These are phyloP conservation scores for Tuber melanosporum DNA, from an alignment of 495 filamentous ascomycete species.

Conservation along the genomic window DNA sequence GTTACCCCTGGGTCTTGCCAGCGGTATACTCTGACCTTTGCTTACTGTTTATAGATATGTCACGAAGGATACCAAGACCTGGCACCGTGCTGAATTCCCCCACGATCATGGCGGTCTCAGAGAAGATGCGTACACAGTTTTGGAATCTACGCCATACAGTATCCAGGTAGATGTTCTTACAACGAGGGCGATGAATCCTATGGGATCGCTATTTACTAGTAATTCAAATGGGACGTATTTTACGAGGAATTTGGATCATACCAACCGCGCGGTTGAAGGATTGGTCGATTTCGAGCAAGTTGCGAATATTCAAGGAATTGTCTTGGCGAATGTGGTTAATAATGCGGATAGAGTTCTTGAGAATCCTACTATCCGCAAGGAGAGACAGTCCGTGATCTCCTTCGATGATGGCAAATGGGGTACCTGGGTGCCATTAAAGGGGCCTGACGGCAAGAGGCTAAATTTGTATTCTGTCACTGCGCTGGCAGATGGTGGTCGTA, in stretches of 20 bases:
- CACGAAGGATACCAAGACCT: slow-evolving; percentile 69
- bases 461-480: slow-evolving; percentile 90
- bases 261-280: slow-evolving; percentile 66
- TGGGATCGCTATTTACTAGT: slow-evolving; percentile 84
- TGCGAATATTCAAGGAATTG: slow-evolving; percentile 78
- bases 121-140: slow-evolving; percentile 82
- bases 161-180: slow-evolving; percentile 92
- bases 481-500: slow-evolving; percentile 66
- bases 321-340: slow-evolving; percentile 79
- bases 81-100: slow-evolving; percentile 88
- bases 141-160: slow-evolving; percentile 94
- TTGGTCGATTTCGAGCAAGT: slow-evolving; percentile 92
- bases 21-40: slow-evolving; percentile 12
- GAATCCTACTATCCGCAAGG: slow-evolving; percentile 49
- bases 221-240: slow-evolving; percentile 97
- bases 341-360: slow-evolving; percentile 72
- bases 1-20: slow-evolving; percentile 38
- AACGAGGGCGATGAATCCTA: slow-evolving; percentile 53
- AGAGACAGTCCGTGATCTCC: slow-evolving; percentile 70
- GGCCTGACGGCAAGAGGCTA: slow-evolving; percentile 52
- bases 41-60: slow-evolving; percentile 42
- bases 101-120: slow-evolving; percentile 62
- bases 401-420: slow-evolving; percentile 83
- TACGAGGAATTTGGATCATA: slow-evolving; percentile 79
- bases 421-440: slow-evolving; percentile 50